Conservation (phyloP, 257 asterid genomes). For the Solanum phureja region DNA sequence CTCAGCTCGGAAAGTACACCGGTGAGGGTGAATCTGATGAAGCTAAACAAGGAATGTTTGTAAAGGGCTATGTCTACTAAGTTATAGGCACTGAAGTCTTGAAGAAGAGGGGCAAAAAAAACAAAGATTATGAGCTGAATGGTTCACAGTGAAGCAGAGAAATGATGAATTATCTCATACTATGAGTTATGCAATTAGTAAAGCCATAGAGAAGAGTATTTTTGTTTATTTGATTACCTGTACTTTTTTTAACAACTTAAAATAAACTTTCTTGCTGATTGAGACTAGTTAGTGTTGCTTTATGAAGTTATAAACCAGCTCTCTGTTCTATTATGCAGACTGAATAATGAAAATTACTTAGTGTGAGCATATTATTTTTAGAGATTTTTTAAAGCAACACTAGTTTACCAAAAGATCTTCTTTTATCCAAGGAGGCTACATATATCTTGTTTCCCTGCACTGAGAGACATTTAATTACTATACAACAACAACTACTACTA, state of each 20-base stretch:
- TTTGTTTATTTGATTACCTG: slow-evolving; percentile 8
- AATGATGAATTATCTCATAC: not conserved
- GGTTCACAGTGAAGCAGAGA: slow-evolving; percentile 5
- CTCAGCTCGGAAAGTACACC: slow-evolving; percentile 73
- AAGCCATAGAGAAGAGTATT: slow-evolving; percentile 10
- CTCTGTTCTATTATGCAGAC: not conserved
- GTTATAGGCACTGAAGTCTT: not conserved
- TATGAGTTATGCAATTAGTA: not conserved
- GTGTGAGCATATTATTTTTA: not conserved
- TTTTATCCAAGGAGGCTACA: not conserved
- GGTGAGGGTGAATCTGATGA: slow-evolving; percentile 73
- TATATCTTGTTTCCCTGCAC: not conserved
- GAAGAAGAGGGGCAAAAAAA: not conserved
- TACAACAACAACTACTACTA: not conserved
- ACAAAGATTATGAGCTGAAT: not conserved
- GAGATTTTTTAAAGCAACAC: not conserved
- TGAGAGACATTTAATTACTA: not conserved
- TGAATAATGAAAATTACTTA: not conserved
- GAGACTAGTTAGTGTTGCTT: not conserved
- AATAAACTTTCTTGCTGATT: not conserved
- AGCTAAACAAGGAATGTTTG: slow-evolving; percentile 69
- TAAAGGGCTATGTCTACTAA: slow-evolving; percentile 60
- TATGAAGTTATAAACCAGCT: not conserved
- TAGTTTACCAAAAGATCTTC: not conserved
- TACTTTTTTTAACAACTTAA: not conserved